These are phyloP conservation scores for Fragaria iinumae DNA, from an alignment of 306 rosid genomes.

Conservation along the genomic window DNA sequence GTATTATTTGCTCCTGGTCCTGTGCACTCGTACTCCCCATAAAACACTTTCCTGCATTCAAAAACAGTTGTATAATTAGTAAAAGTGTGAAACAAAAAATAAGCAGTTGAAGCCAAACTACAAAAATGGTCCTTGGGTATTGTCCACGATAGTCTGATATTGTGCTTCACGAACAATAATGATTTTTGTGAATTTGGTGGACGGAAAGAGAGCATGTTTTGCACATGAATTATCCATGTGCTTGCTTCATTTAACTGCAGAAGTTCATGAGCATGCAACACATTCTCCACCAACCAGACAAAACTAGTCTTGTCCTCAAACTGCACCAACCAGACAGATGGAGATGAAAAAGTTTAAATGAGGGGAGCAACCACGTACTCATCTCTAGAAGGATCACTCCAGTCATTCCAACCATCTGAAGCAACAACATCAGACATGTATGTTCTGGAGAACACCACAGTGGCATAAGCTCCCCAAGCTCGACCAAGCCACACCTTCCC, in stretches of 20 bases:
- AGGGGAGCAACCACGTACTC: slow-evolving; percentile 31
- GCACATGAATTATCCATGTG: not conserved
- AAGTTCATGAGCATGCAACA: not conserved
- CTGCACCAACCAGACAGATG: not conserved
- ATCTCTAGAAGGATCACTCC: slow-evolving; percentile 69
- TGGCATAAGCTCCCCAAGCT: slow-evolving; percentile 74
- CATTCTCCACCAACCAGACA: not conserved
- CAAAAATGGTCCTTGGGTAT: not conserved
- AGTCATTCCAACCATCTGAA: slow-evolving; percentile 73
- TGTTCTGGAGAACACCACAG: slow-evolving; percentile 58
- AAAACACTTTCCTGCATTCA: slow-evolving; percentile 53
- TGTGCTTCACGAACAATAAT: not conserved
- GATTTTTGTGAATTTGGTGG: not conserved
- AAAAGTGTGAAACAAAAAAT: not conserved
- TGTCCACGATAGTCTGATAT: not conserved
- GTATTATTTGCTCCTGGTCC: slow-evolving; percentile 61
- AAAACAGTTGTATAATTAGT: not conserved
- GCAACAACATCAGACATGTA: slow-evolving; percentile 63
- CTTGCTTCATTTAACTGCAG: not conserved
- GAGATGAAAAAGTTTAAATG: not conserved
- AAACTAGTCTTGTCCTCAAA: not conserved
- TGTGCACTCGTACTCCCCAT: slow-evolving; percentile 59
- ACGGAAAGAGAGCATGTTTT: not conserved
- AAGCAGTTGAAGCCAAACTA: not conserved
- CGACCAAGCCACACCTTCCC: slow-evolving; percentile 88